A percentile compares a stretch with the other conserved stretches of the same genome.
Evolutionary conservation across 768 basidiomycete species (phyloP).

Genomic region (Hortiboletus campestris): DNA sequence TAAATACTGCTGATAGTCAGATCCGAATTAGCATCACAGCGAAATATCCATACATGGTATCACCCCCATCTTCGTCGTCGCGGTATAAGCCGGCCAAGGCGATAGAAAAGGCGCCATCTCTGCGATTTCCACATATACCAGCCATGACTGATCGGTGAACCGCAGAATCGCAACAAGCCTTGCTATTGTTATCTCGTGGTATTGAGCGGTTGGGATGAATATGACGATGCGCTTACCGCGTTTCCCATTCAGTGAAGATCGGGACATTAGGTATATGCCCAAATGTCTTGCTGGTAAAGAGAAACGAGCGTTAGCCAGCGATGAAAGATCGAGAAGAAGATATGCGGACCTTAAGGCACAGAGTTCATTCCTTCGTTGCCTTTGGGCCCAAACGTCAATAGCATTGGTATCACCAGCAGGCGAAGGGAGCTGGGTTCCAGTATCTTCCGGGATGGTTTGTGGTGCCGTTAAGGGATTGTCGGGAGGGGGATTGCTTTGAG

Average conservation of each 20-base stretch:
- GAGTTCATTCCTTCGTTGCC: background rate
- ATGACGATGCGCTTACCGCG: constrained; percentile 13
- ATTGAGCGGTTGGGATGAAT: background rate
- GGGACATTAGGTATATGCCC: constrained; percentile 25
- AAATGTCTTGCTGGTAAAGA: constrained; percentile 17
- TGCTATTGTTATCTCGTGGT: background rate
- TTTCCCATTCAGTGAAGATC: constrained; percentile 20
- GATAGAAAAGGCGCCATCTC: constrained; percentile 17
- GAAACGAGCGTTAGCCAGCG: background rate
- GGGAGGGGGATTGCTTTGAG: background rate
- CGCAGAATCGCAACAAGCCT: constrained; percentile 7
- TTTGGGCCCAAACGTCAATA: background rate
- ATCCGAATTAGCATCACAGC: background rate
- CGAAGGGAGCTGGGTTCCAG: background rate
- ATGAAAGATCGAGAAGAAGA: background rate
- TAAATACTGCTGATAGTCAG: constrained; percentile 23
- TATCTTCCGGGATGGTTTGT: background rate
- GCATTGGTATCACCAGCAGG: background rate
- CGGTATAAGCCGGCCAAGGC: constrained; percentile 18
- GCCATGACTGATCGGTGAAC: constrained; percentile 16
- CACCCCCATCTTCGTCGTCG: constrained; percentile 27
- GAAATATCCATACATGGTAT: constrained; percentile 22
- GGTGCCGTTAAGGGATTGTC: background rate
- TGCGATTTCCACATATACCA: constrained; percentile 22
- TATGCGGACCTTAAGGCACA: background rate